These are phyloP conservation scores for Incumbomyces lentus DNA, from an alignment of 2,329 filamentous ascomycete species.

Conservation along the genomic window DNA sequence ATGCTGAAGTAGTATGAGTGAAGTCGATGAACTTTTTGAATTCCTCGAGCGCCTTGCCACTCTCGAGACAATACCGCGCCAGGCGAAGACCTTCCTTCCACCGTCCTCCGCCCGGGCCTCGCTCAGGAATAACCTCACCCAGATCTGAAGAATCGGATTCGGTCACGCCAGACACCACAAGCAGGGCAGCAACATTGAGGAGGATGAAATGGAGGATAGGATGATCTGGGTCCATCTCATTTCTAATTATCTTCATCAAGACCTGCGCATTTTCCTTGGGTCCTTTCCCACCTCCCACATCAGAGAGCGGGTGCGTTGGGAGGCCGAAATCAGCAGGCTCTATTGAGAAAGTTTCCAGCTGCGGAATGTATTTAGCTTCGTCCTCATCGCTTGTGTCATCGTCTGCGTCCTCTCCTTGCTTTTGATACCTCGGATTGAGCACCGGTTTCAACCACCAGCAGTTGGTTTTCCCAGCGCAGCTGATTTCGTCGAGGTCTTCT, in stretches of 20 bases:
- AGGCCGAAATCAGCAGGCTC: slow-evolving; percentile 82
- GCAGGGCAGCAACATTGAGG: slow-evolving; percentile 80
- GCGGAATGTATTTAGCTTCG: slow-evolving; percentile 34
- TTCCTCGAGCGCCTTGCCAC: slow-evolving; percentile 72
- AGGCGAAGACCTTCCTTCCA: slow-evolving; percentile 93
- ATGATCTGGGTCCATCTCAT: slow-evolving; percentile 62
- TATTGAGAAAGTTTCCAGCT: slow-evolving; percentile 67
- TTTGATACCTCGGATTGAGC: slow-evolving; percentile 33
- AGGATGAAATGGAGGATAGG: slow-evolving; percentile 89
- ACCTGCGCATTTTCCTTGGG: slow-evolving; percentile 82
- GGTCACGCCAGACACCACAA: slow-evolving; percentile 77
- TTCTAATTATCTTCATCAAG: slow-evolving; percentile 62
- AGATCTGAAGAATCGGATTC: slow-evolving; percentile 74
- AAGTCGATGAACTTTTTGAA: slow-evolving; percentile 76
- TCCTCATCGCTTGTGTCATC: slow-evolving; percentile 32
- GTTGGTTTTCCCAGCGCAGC: slow-evolving; percentile 75
- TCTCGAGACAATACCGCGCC: slow-evolving; percentile 78
- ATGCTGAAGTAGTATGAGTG: slow-evolving; percentile 45
- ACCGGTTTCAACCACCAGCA: slow-evolving; percentile 69
- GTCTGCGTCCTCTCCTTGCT: slow-evolving; percentile 25
- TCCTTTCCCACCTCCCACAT: slow-evolving; percentile 75
- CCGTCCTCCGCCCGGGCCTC: slow-evolving; percentile 72
- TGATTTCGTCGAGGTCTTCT: slow-evolving; percentile 92
- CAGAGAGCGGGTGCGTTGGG: slow-evolving; percentile 58
- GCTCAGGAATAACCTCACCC: slow-evolving; percentile 67